Evolutionary conservation across 257 asterid species (phyloP).

Genomic region (Capsicum baccatum): DNA sequence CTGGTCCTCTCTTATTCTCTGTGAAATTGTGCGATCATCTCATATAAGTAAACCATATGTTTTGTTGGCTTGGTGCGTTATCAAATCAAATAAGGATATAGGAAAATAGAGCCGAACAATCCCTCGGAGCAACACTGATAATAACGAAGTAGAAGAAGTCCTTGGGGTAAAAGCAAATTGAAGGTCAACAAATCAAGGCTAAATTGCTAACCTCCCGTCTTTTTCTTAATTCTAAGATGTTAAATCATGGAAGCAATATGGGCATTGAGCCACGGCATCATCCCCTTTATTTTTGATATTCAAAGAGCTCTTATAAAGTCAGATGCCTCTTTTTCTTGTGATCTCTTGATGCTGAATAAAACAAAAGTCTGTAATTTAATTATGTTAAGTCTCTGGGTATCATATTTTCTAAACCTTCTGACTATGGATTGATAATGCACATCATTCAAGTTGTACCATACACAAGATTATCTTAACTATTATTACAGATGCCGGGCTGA

Average conservation of each 20-base stretch:
- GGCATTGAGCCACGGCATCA: not conserved
- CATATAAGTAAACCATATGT: slow-evolving; percentile 12
- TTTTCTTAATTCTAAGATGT: not conserved
- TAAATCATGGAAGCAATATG: not conserved
- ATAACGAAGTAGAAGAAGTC: not conserved
- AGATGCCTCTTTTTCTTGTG: slow-evolving; percentile 1
- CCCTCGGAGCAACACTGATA: not conserved
- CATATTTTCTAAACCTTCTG: not conserved
- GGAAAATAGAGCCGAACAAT: not conserved
- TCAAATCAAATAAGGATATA: not conserved
- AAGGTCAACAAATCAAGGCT: not conserved
- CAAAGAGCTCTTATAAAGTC: not conserved
- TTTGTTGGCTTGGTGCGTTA: not conserved
- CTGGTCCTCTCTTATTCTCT: not conserved
- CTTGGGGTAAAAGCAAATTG: not conserved
- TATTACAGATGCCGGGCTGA: not conserved
- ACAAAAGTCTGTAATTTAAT: not conserved
- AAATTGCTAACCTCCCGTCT: not conserved
- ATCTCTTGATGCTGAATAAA: not conserved
- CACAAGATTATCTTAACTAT: not conserved
- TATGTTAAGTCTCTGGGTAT: not conserved
- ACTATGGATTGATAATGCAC: not conserved
- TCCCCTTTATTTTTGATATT: not conserved
- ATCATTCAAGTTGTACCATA: slow-evolving; percentile 13
- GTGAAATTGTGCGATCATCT: not conserved